phyloP scores from a whole-genome alignment of 176 grass and related monocot genomes.

The Puya raimondii region DNA sequence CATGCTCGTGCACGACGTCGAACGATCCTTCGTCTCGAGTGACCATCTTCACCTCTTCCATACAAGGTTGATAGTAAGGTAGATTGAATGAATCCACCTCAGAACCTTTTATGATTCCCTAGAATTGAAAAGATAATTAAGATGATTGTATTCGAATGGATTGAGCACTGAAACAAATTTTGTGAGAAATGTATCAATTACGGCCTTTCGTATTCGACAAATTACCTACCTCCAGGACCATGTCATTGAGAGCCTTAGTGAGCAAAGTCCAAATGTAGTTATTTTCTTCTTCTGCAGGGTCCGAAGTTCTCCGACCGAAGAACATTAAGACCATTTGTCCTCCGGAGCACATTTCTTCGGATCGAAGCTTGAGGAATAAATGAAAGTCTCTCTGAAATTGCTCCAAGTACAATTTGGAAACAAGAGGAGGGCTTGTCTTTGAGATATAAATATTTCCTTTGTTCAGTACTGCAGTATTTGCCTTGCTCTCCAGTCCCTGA shows the following conservation, averaged over 20 bases:
- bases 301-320: constrained; percentile 29
- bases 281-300: constrained; percentile 15
- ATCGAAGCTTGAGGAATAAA: constrained; percentile 33
- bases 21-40: constrained; percentile 12
- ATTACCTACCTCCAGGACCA: constrained; percentile 20
- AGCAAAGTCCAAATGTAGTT: constrained; percentile 22
- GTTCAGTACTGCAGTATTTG: constrained; percentile 14
- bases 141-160: too few relatives aligned
- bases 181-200: too few relatives aligned
- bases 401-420: constrained; percentile 25
- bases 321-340: constrained; percentile 40
- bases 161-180: too few relatives aligned
- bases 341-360: constrained; percentile 18
- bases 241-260: constrained; percentile 27
- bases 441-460: constrained; percentile 40
- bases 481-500: background rate
- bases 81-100: constrained; percentile 19
- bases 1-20: background rate
- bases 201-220: too few relatives aligned
- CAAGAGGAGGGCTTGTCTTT: constrained; percentile 18
- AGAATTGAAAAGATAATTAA: background rate
- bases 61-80: constrained; percentile 5
- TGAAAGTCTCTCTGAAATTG: constrained; percentile 37
- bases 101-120: background rate
- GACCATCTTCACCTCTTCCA: constrained; percentile 18